Evolutionary conservation across 345 rosid genomes (phyloP), one percentile per base, ranked within the genome.

Genomic region (Salix arbutifolia): DNA sequence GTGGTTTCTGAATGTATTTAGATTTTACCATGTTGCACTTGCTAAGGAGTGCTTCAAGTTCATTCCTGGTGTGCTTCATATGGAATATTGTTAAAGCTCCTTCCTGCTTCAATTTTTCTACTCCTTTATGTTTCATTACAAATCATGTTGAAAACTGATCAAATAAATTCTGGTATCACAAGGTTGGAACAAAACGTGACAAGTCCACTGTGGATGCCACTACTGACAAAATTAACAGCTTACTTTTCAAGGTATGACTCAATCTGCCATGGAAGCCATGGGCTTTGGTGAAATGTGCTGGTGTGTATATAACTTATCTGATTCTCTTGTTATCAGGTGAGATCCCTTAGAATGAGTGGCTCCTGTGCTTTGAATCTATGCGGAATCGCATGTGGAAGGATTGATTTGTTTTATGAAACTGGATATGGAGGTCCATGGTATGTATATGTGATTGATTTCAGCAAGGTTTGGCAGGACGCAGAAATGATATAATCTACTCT

Each of bases 361-460:
- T 96, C 98, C 2, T 96, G 99, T 70, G 99, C 99, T 50, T 79
- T 93, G 80, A 87, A 96, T 87, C 99, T 93, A 28, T 96, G 99
- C 42, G 94, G 96, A 42, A 75, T 96, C n/a, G 99, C 98, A 0
- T 91, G 96, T 74, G 96, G 98, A 78, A 89, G 99, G 80, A 85
- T 80, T 65, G 99, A 93, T 80, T 81, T 96, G 76, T 92, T 96
- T 80, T 93, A 92, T 69, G 90, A 88, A 86, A 33, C 86, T 16
- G 98, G 97, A 68, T 93, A 79, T 25, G 99, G 99, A 25, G 98
- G 99, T 74, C 97, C 97, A 77, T 96, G 99, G 99, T 95, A 86
- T 21, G 78, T 35, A 33, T 26, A 19, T 61, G 40, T 52, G 13
- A 33, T 69, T 64, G 17, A 23, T 44, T 53, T 67, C 19, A 19